Conservation (phyloP, 768 basidiomycete species). For the Leccinellum luteum region DNA sequence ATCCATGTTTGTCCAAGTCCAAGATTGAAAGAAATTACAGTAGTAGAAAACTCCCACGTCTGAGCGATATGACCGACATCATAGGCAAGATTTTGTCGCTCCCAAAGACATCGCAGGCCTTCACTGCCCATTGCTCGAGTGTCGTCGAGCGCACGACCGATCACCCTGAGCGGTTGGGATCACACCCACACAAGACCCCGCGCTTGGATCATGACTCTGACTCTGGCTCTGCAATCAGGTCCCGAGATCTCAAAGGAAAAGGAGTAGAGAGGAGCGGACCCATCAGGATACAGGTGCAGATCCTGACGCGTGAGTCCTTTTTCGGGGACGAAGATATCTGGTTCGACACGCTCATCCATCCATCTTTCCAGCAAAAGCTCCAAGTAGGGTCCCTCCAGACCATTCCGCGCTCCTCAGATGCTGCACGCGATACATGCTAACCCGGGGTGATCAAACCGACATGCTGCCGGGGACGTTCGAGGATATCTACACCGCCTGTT, state of each 20-base stretch:
- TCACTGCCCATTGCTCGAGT: slow-evolving; percentile 42
- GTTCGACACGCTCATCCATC: slow-evolving; percentile 1
- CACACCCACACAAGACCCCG: slow-evolving; percentile 66
- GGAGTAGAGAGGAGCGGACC: slow-evolving; percentile 33
- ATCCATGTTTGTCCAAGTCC: no score
- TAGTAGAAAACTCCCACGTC: neutral
- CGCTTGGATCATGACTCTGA: slow-evolving; percentile 67
- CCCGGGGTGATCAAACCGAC: slow-evolving; percentile 30
- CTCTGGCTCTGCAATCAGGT: slow-evolving; percentile 63
- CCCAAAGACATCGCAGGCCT: slow-evolving; percentile 50
- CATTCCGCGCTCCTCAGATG: slow-evolving; percentile 24
- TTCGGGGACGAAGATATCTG: neutral
- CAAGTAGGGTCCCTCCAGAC: slow-evolving; percentile 7
- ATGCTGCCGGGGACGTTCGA: slow-evolving; percentile 51
- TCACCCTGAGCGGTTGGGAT: slow-evolving; percentile 44
- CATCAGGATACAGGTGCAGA: slow-evolving; percentile 47
- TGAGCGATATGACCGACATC: slow-evolving; percentile 35
- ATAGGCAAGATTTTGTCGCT: slow-evolving; percentile 41
- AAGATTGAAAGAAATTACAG: neutral
- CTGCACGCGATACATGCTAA: slow-evolving; percentile 43
- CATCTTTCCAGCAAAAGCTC: slow-evolving; percentile 7
- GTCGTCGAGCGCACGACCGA: slow-evolving; percentile 32
- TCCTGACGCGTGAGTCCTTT: slow-evolving; percentile 36
- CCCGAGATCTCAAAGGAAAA: slow-evolving; percentile 32
- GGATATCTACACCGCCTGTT: slow-evolving; percentile 55